Conservation (phyloP, 164 flowering plant species). For the Vitis riparia region DNA sequence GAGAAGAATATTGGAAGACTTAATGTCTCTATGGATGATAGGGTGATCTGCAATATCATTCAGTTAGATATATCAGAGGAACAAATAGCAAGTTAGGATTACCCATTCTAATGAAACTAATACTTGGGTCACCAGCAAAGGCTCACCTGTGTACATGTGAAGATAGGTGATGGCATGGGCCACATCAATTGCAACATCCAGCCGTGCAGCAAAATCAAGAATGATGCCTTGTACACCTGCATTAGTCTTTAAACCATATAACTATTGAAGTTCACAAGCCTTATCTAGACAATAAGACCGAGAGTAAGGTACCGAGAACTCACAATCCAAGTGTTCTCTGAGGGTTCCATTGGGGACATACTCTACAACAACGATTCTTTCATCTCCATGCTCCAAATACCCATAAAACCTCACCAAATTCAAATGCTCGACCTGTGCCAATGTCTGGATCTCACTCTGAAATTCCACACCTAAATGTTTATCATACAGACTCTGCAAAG, state of each 20-base stretch:
- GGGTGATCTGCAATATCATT: conserved; percentile 66
- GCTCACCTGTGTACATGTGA: conserved; percentile 85
- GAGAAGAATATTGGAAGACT: conserved; percentile 94
- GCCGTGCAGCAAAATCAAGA: conserved; percentile 76
- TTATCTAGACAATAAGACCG: not conserved
- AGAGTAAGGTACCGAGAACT: conserved; percentile 24
- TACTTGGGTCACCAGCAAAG: not conserved
- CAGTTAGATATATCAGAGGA: not conserved
- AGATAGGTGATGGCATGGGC: conserved; percentile 98
- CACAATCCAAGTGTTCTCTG: conserved; percentile 90
- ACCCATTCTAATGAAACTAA: not conserved
- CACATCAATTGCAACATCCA: conserved; percentile 89
- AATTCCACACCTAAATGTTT: conserved; percentile 69
- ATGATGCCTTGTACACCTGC: conserved; percentile 61
- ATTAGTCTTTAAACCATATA: conserved; percentile 4
- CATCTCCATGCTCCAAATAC: conserved; percentile 69
- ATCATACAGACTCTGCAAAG: conserved; percentile 62
- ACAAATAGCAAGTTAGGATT: not conserved
- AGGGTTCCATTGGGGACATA: conserved; percentile 93
- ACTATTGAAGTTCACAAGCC: not conserved
- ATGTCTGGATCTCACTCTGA: conserved; percentile 67
- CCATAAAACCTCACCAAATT: conserved; percentile 82
- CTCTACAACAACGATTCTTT: conserved; percentile 81
- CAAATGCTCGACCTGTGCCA: conserved; percentile 77
- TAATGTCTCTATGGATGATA: conserved; percentile 94